These are phyloP conservation scores for Kickxella alabastrina DNA, from an alignment of 192 early-diverging fungal genomes.

Conservation along the genomic window DNA sequence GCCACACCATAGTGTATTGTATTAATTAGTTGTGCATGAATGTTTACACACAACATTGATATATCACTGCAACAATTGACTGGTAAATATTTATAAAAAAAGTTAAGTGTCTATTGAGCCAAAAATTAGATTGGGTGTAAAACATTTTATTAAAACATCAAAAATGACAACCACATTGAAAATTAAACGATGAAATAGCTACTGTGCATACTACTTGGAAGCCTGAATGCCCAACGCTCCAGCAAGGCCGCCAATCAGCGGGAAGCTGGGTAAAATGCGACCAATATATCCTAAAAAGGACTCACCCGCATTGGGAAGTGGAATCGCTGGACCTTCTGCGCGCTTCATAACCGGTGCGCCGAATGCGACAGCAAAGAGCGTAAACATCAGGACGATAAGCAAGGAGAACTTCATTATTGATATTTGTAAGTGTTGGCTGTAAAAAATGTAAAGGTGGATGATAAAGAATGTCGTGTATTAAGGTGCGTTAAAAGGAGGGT, in stretches of 20 bases:
- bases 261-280: constrained; percentile 11
- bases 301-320: constrained; percentile 26
- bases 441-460: too few relatives aligned
- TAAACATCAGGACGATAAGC: constrained; percentile 9
- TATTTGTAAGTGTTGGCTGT: too few relatives aligned
- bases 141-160: constrained; percentile 1
- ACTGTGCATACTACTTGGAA: constrained; percentile 27
- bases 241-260: constrained; percentile 15
- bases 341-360: constrained; percentile 21
- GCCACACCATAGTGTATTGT: background rate
- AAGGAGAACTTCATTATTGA: constrained; percentile 18
- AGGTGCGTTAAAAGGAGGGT: too few relatives aligned
- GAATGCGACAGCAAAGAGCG: background rate
- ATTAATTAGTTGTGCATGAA: background rate
- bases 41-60: too few relatives aligned
- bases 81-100: too few relatives aligned
- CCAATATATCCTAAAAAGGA: constrained; percentile 12
- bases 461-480: too few relatives aligned
- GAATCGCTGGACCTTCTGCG: constrained; percentile 14
- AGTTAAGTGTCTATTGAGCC: background rate
- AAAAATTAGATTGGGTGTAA: background rate
- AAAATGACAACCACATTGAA: too few relatives aligned
- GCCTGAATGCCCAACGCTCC: constrained; percentile 14
- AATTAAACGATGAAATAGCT: too few relatives aligned
- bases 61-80: too few relatives aligned